Conservation (phyloP, 495 filamentous ascomycete genomes). For the Penicillium taxi region DNA sequence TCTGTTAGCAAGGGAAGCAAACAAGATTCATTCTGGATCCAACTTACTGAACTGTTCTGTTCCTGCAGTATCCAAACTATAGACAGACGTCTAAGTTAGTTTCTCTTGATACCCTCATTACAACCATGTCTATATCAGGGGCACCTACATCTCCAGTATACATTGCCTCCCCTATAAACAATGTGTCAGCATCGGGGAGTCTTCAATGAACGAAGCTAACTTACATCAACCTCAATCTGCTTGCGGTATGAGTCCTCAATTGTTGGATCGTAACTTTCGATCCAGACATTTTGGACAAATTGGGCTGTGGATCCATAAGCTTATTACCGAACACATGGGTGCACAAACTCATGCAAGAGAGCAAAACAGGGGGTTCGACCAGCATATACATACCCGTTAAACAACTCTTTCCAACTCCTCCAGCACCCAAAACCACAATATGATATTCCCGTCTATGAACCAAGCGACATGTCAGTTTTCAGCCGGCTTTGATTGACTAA, state of each 20-base stretch:
- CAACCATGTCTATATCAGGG: slow-evolving; percentile 1
- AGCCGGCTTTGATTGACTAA: slow-evolving; percentile 7
- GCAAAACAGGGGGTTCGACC: not conserved
- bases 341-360: no score
- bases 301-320: slow-evolving; percentile 55
- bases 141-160: slow-evolving; percentile 83
- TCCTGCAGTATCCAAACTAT: slow-evolving; percentile 87
- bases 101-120: not conserved
- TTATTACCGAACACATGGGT: slow-evolving; percentile 4
- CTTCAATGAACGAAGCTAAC: slow-evolving; percentile 24
- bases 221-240: slow-evolving; percentile 87
- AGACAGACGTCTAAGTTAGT: slow-evolving; percentile 1
- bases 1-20: slow-evolving; percentile 22
- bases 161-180: slow-evolving; percentile 76
- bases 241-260: slow-evolving; percentile 98
- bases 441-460: slow-evolving; percentile 69
- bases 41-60: slow-evolving; percentile 95
- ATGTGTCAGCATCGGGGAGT: slow-evolving; percentile 16
- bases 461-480: slow-evolving; percentile 17
- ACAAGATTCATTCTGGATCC: slow-evolving; percentile 7
- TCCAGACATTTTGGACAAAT: slow-evolving; percentile 99
- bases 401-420: slow-evolving; percentile 97
- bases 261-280: slow-evolving; percentile 97
- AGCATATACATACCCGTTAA: slow-evolving; percentile 81
- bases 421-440: slow-evolving; percentile 85